Base-by-base conservation (phyloP, 345 rosid species). In the Laguncularia racemosa region DNA sequence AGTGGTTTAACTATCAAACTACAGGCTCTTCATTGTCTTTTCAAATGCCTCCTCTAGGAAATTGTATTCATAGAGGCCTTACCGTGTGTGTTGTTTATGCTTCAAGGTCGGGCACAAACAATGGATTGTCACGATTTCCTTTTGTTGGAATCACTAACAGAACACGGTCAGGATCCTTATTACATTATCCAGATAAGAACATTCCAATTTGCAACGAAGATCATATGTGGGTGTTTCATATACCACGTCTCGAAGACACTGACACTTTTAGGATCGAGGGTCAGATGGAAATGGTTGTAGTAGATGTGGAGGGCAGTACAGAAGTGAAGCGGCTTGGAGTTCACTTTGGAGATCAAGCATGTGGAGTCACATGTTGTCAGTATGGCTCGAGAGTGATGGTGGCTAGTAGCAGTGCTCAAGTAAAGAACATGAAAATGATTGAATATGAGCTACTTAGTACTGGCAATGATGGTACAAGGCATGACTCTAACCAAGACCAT, bases 1-100 rank as follows among this genome's bases (percentile, higher is more conserved):
- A 61, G 9, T 61, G 64, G 64, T 61, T 61, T 21, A 23, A 46
- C 44, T 61, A 60, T 52, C 43, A 52, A 43, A 43, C 20, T 6
- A 16, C 14, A 11, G n/a, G 43, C n/a, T 40, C 64, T 43, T 60
- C 44, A 1, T 19, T 60, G 21, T 51, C 57, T 20, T 61, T 52
- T 52, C 56, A 44, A 18, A 61, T 61, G 64, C 48, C 64, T 14
- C 56, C 50, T 9, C 20, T 50, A 17, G 50, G 23, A n/a, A 46
- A 28, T 38, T 45, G 26, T 38, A 59, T 21, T 26, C 55, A 15
- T 2, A 53, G n/a, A 52, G 64, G 64, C 16, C 19, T 61, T 44
- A 52, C 15, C 0, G 52, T 52, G 20, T 61, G 64, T 16, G 13
- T 52, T 3, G 4, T 61, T 38, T 61, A 52, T 21, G 17, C 50